These are phyloP conservation scores for Fusarium tupiense DNA, from an alignment of 2,329 filamentous ascomycete genomes.

Conservation along the genomic window DNA sequence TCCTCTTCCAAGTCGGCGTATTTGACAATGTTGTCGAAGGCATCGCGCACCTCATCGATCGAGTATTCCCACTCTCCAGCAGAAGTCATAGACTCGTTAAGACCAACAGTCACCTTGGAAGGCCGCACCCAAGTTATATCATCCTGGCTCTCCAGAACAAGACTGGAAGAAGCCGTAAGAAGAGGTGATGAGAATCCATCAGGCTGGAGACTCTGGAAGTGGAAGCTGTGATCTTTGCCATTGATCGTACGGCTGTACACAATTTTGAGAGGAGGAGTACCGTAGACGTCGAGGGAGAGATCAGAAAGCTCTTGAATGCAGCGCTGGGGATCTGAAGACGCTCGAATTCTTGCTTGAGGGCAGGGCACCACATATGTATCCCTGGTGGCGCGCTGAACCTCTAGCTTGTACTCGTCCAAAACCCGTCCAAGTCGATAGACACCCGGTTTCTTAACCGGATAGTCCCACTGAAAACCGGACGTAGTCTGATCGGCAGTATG, in stretches of 20 bases:
- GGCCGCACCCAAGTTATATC: conserved; percentile 84
- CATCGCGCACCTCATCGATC: conserved; percentile 92
- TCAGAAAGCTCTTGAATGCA: conserved; percentile 91
- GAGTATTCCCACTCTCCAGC: conserved; percentile 89
- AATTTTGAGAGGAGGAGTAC: conserved; percentile 90
- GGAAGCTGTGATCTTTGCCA: conserved; percentile 81
- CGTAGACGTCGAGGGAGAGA: conserved; percentile 82
- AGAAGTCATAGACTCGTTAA: conserved; percentile 88
- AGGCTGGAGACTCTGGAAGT: conserved; percentile 93
- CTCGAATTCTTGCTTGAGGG: conserved; percentile 79
- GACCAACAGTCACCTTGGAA: conserved; percentile 78
- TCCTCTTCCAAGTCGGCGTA: conserved; percentile 77
- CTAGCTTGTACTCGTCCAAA: conserved; percentile 91
- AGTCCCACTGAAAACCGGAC: conserved; percentile 73
- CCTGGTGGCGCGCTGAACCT: conserved; percentile 79
- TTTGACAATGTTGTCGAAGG: conserved; percentile 84
- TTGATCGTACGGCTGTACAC: conserved; percentile 92
- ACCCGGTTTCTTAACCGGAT: conserved; percentile 84
- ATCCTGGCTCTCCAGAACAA: conserved; percentile 70
- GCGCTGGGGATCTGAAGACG: conserved; percentile 68
- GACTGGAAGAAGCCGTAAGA: conserved; percentile 66
- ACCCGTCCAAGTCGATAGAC: conserved; percentile 88
- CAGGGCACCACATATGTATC: conserved; percentile 89
- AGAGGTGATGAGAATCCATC: conserved; percentile 85
- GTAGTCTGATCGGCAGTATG: conserved; percentile 71